Evolutionary conservation across 2,329 filamentous ascomycete genomes (phyloP), one percentile per base, ranked within the genome.

Genomic region (Phaeosphaeria sp.): DNA sequence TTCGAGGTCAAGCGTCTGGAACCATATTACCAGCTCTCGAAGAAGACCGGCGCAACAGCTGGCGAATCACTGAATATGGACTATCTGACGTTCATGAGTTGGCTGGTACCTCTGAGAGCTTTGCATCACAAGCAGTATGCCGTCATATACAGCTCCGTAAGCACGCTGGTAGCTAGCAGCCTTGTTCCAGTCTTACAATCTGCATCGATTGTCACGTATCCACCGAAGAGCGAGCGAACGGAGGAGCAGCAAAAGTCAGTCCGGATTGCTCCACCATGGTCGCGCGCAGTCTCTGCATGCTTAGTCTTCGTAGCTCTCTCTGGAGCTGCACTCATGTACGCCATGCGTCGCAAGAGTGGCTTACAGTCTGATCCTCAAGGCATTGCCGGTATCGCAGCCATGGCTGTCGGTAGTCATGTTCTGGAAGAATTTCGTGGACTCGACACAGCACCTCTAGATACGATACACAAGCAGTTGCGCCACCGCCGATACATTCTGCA

Each of bases 391-490:
- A 82, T 92, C 39, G 90, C 90, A 6, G 87, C 89, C 55, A 91
- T 92, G 89, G 89, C 90, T 10, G 89, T 90, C 2, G 85, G 86
- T 59, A 87, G 85, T 62, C 89, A 92, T 64, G 90, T 92, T 71
- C 78, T 92, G 62, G 87, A 87, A 76, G 90, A 92, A 69, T 92
- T 92, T 69, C 87, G 87, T 61, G 88, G 88, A 55, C 85, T 90
- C 77, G 90, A 92, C 69, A 85, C 86, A 1, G 88, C 86, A 7
- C 86, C 83, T 4, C 86, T 89, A 53, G 80, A 86, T 49, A 84
- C 88, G 52, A 91, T 92, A 43, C 89, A 92, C 71, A 81, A 86
- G 50, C 85, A 83, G 64, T 80, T 92, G n/a, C 87, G 87, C 59
- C 77, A 85, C 25, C 84, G 86, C 58, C 85, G 89, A 39, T 92